Evolutionary conservation across 495 filamentous ascomycete genomes (phyloP), one percentile per base, ranked within the genome.

Genomic region (Talaromyces wortmannii): DNA sequence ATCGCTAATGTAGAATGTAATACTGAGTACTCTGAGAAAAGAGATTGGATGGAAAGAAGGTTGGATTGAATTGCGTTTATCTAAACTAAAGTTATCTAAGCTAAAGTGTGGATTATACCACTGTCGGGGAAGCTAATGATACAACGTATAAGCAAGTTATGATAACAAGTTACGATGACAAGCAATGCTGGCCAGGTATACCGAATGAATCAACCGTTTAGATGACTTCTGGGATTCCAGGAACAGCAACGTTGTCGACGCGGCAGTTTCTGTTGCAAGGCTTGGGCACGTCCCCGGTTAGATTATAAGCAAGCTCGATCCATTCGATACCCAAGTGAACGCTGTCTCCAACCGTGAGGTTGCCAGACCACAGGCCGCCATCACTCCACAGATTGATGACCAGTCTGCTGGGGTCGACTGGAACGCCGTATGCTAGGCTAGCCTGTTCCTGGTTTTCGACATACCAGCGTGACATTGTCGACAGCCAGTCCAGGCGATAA

Each of bases 301-400:
- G 50, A 44, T 92, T 92, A 59, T 83, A 92, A 4, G 83, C 77
- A 56, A 91, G 60, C 61, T 91, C 86, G 18, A 91, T 80, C 79
- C 85, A 90, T 62, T 90, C 83, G 30, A 92, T 75, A 59, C 86
- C 85, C 59, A 90, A 66, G 52, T 79, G 78, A 4, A 88, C 86
- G 29, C 77, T 75, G 3, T 78, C 72, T 0, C 74, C 74, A 2
- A 79, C 60, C 7, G 58, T 73, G 86, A 92, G 86, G 57, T 89
- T 84, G 1, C 88, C 88, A 1, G 83, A 80, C 88, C 88, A 92
- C 4, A 68, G 59, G 0, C 87, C 84, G 0, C 88, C 88, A 61
- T 91, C 82, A 63, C 84, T 86, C 88, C 88, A 92, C 33, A 88
- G 78, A 56, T 91, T 91, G 42, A 91, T 61, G 5, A 86, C 79